Evolutionary conservation across 805 yeast species (phyloP), one percentile per base, ranked within the genome.

Genomic region (baker's yeast (Saccharomyces cerevisiae)): DNA sequence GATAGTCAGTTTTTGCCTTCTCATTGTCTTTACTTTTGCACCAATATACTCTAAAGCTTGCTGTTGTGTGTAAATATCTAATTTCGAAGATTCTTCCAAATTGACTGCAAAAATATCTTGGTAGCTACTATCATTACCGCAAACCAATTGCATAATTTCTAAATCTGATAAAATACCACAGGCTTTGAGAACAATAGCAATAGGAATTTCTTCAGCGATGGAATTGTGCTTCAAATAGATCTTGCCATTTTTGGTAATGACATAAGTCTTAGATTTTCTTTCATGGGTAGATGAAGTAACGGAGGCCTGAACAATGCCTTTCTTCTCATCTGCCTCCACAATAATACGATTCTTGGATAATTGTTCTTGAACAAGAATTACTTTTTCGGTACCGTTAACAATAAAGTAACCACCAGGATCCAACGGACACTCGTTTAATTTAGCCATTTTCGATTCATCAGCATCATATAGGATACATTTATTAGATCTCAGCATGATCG

Each of bases 351-450:
- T 94, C 73, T 94, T 94, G 51, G 96, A 85, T 69, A 94, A 77
- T 76, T 94, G 99, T 72, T 94, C 99, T 72, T 94, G 99, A 47
- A 94, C 95, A 61, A 94, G 78, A 59, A 94, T 94, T 48, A 94
- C 99, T 70, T 94, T 94, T 65, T 94, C 99, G 0, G 99, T 94
- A 70, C 99, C 99, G 68, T 92, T 92, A 50, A 92, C 97, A 66
- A 92, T 88, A 66, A 94, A 94, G 68, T 94, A 94, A 64, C 99
- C 99, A 73, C 99, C 99, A 6, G 99, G 99, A 72, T 94, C 99
- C 50, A 94, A 76, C 0, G 99, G 99, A 71, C 99, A 94, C 72
- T 94, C 99, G 62, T 88, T 85, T 61, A 87, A 76, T 27, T 74
- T 74, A 0, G 99, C 97, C 98, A 94, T 92, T 61, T 82, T 85